These are phyloP conservation scores for Chlorokybus atmophyticus DNA, from an alignment of 139 green algal genomes.

Conservation along the genomic window DNA sequence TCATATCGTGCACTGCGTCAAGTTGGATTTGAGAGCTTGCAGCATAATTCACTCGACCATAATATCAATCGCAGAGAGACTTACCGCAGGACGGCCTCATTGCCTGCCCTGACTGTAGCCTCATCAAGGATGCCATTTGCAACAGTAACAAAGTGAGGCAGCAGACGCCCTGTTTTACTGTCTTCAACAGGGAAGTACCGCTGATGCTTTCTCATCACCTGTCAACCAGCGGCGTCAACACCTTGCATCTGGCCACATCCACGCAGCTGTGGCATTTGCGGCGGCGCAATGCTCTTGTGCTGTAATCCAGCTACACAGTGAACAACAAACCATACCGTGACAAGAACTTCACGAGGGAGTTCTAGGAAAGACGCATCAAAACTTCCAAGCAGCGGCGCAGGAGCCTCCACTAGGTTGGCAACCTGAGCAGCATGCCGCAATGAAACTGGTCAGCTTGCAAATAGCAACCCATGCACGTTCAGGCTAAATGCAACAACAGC, in stretches of 20 bases:
- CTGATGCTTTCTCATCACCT: constrained; percentile 98
- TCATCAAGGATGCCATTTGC: constrained; percentile 80
- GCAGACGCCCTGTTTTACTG: constrained; percentile 35
- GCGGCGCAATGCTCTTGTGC: too few relatives aligned
- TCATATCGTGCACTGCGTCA: constrained; percentile 68
- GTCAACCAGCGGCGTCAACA: not conserved
- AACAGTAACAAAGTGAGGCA: constrained; percentile 78
- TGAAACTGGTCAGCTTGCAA: too few relatives aligned
- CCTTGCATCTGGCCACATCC: too few relatives aligned
- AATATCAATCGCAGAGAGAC: not conserved
- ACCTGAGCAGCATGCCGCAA: too few relatives aligned
- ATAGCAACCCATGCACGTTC: too few relatives aligned
- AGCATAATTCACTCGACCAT: too few relatives aligned
- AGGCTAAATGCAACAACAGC: too few relatives aligned
- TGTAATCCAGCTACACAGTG: too few relatives aligned
- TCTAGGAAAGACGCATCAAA: constrained; percentile 73
- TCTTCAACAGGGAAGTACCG: constrained; percentile 91
- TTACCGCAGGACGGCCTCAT: constrained; percentile 49
- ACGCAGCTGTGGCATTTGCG: too few relatives aligned
- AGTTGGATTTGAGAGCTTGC: too few relatives aligned
- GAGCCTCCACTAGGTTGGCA: constrained; percentile 77
- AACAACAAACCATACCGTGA: constrained; percentile 43
- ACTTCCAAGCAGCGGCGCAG: constrained; percentile 53
- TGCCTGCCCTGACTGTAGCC: constrained; percentile 53
- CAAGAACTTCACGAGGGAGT: constrained; percentile 86